Evolutionary conservation across 2,329 filamentous ascomycete species (phyloP).

Genomic region (Pseudogymnoascus sp.): DNA sequence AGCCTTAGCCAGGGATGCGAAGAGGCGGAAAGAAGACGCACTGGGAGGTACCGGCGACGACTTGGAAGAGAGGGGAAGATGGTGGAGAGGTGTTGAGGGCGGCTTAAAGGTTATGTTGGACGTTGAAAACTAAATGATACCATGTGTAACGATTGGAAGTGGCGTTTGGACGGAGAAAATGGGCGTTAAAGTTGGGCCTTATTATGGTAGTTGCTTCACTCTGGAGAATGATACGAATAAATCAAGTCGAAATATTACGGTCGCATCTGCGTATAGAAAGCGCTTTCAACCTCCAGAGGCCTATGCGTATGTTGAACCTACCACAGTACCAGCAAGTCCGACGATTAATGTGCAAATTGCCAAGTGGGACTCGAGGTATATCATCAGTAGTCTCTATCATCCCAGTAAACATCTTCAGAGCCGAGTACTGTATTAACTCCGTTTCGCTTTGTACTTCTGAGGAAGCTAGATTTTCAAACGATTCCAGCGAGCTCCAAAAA

Average conservation of each 20-base stretch:
- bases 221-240: background rate
- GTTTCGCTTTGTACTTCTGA: background rate
- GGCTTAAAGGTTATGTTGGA: constrained; percentile 56
- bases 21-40: constrained; percentile 56
- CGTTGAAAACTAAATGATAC: constrained; percentile 33
- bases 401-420: background rate
- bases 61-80: constrained; percentile 65
- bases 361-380: background rate
- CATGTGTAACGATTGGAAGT: constrained; percentile 4
- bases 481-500: background rate
- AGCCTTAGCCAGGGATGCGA: constrained; percentile 62
- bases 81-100: constrained; percentile 63
- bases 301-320: background rate
- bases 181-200: background rate
- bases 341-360: background rate
- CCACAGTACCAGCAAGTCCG: background rate
- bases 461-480: background rate
- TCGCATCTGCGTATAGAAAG: background rate
- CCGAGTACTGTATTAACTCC: background rate
- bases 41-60: constrained; percentile 62
- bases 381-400: background rate
- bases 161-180: background rate
- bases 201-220: background rate
- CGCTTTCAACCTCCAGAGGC: background rate
- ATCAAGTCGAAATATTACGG: background rate